A percentile compares a stretch with the other conserved stretches of the same genome.
These are phyloP conservation scores for Geotrichum klebahnii DNA, from an alignment of 1,139 yeast species.

Conservation along the genomic window DNA sequence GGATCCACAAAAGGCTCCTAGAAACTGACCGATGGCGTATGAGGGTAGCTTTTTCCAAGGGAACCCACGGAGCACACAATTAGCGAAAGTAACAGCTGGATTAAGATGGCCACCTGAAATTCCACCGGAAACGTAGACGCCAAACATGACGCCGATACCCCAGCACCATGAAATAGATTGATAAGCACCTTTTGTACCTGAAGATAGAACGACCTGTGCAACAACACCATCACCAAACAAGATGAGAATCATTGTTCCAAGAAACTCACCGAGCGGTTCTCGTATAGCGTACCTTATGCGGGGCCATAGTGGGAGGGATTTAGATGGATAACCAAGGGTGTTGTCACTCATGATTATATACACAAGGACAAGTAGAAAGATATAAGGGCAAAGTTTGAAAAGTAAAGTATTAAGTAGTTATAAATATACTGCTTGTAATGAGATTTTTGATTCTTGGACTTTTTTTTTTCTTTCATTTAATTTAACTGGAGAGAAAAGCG, in stretches of 20 bases:
- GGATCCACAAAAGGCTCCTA: constrained; percentile 35
- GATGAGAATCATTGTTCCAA: constrained; percentile 46
- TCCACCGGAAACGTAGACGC: constrained; percentile 39
- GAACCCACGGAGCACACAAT: constrained; percentile 35
- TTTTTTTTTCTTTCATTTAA: no score
- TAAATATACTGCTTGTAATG: no score
- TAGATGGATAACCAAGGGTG: constrained; percentile 17
- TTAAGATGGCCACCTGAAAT: constrained; percentile 38
- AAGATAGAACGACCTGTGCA: constrained; percentile 43
- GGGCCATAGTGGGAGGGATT: constrained; percentile 24
- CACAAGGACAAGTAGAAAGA: no score
- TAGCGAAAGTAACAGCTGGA: constrained; percentile 37
- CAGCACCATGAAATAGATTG: constrained; percentile 46
- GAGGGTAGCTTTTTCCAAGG: constrained; percentile 36
- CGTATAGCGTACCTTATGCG: constrained; percentile 29
- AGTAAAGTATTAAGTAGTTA: no score
- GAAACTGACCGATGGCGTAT: constrained; percentile 33
- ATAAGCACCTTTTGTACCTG: constrained; percentile 41
- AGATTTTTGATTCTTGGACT: no score
- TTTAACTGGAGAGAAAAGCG: no score
- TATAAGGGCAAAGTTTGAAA: no score
- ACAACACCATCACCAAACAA: constrained; percentile 48
- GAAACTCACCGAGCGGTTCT: constrained; percentile 45
- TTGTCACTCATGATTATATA: constrained; percentile 15
- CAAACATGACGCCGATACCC: constrained; percentile 52